Evolutionary conservation across 306 rosid genomes (phyloP), one percentile per base, ranked within the genome.

Genomic region (Macrotyloma uniflorum): DNA sequence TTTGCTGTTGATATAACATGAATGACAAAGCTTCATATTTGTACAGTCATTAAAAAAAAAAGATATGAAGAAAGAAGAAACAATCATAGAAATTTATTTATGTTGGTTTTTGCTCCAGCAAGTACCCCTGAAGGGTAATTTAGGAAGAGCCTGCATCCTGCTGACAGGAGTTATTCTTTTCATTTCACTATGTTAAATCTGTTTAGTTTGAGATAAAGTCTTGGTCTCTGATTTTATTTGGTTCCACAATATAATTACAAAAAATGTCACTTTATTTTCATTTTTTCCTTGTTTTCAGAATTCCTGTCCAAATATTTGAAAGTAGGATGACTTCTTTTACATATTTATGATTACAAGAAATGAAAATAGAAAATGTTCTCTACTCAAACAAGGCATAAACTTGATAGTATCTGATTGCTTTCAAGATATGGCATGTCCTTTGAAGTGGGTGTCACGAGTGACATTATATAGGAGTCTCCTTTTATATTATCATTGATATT

Each of bases 381-480:
- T 4, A 12, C 12, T 8, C 33, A 19, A 36, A 19, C 26, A 64
- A 18, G 49, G 16, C 30, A 64, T 36, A 35, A 10, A 11, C 70
- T 63, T 85, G 78, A 7, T 33, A 64, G 74, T 24, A 70, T 70
- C 72, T 49, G 53, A 76, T 72, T 75, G 77, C 67, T 40, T 75
- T 75, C 74, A 77, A 72, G 74, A 77, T 55, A 65, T 36, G 70
- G 20, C 61, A 35, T 74, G 67, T 57, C 72, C 59, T 57, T 58
- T 73, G 76, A 74, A 69, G 57, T 75, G 71, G 57, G 40, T 38
- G 50, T 75, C 30, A 6, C 19, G 20, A 42, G 19, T 82, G 66
- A 75, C 58, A 38, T 57, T 51, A 40, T 72, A 59, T 53, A 43
- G 43, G 46, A 16, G n/a, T 73, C 59, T 73, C 30, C 59, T 72